These are phyloP conservation scores for Spirogloea muscicola DNA, from an alignment of 139 green algal species.

Conservation along the genomic window DNA sequence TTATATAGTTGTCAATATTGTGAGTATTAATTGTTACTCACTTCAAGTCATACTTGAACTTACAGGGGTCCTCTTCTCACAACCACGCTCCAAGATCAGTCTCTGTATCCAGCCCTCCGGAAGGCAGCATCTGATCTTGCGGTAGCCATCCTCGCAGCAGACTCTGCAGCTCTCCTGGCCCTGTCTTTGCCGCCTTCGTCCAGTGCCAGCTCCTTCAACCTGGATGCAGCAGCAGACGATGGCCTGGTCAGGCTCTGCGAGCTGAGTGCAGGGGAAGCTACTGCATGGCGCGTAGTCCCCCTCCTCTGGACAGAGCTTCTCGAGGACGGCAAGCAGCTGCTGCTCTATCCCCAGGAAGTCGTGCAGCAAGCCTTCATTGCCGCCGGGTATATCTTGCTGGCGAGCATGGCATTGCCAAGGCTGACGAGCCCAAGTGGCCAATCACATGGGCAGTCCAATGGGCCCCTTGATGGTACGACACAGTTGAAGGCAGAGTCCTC, in stretches of 20 bases:
- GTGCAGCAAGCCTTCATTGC: too few relatives aligned
- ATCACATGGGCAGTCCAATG: too few relatives aligned
- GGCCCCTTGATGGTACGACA: too few relatives aligned
- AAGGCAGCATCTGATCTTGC: constrained; percentile 16
- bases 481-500: too few relatives aligned
- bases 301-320: constrained; percentile 23
- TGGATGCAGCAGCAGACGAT: background rate
- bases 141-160: constrained; percentile 12
- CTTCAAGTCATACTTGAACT: too few relatives aligned
- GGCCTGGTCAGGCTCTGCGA: constrained; percentile 10
- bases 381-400: too few relatives aligned
- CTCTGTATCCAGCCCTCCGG: constrained; percentile 6
- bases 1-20: too few relatives aligned
- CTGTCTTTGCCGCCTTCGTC: background rate
- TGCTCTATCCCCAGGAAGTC: too few relatives aligned
- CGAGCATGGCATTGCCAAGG: too few relatives aligned
- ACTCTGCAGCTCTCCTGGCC: background rate
- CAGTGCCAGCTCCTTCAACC: background rate
- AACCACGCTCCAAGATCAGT: constrained; percentile 5
- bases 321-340: too few relatives aligned
- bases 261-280: constrained; percentile 15
- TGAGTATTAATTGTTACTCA: too few relatives aligned
- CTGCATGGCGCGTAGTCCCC: constrained; percentile 18
- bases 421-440: too few relatives aligned
- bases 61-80: constrained; percentile 12